Conservation (phyloP, 768 basidiomycete species). For the Astraeus odoratus region DNA sequence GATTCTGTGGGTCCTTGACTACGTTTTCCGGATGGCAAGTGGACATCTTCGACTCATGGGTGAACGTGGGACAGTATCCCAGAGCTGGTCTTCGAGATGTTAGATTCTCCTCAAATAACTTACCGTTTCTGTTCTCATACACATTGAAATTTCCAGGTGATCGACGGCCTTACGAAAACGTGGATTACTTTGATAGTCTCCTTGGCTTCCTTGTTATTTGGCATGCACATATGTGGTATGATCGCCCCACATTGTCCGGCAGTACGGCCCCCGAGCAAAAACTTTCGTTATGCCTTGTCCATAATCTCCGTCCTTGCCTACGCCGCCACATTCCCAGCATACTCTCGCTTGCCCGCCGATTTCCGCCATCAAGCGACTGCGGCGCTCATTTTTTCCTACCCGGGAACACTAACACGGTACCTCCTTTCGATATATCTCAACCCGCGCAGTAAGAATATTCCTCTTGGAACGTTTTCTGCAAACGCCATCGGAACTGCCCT, state of each 20-base stretch:
- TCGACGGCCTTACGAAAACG: conserved; percentile 80
- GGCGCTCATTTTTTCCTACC: conserved; percentile 83
- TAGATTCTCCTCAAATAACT: conserved; percentile 21
- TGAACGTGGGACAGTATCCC: conserved; percentile 50
- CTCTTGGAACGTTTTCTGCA: conserved; percentile 73
- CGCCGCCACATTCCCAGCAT: conserved; percentile 68
- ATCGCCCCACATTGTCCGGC: conserved; percentile 36
- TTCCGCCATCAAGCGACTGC: conserved; percentile 81
- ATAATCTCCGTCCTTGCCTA: conserved; percentile 59
- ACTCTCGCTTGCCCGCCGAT: conserved; percentile 60
- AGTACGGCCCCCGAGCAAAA: conserved; percentile 34
- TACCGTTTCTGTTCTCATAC: conserved; percentile 2
- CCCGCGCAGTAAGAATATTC: conserved; percentile 49
- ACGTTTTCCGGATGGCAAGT: conserved; percentile 96
- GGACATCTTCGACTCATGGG: conserved; percentile 81
- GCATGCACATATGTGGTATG: conserved; percentile 50
- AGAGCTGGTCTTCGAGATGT: conserved; percentile 71
- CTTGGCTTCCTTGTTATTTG: conserved; percentile 71
- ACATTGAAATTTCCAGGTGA: conserved; percentile 44
- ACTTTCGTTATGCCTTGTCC: conserved; percentile 45
- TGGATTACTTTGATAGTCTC: conserved; percentile 74
- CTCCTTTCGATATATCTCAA: conserved; percentile 70
- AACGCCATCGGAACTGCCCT: conserved; percentile 80
- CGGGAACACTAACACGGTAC: conserved; percentile 84
- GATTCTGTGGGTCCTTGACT: conserved; percentile 93